Percentiles rank a stretch among this genome's conserved stretches.
Evolutionary conservation across 495 filamentous ascomycete genomes (phyloP).

Genomic region (Platismatia glauca): DNA sequence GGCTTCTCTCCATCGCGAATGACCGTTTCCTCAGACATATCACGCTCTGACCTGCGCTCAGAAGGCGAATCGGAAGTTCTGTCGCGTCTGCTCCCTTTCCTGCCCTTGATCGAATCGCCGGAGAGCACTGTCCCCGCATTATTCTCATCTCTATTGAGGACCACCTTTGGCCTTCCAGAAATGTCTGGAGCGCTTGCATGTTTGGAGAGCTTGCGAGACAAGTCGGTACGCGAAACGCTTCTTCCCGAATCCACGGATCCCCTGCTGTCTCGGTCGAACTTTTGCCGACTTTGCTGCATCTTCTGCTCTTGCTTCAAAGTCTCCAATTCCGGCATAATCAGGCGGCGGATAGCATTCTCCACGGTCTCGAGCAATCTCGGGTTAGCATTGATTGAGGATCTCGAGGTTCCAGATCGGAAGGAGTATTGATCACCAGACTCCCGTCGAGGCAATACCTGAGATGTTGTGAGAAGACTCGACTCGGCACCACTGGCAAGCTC

Average conservation of each 20-base stretch:
- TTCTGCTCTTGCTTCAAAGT: conserved; percentile 85
- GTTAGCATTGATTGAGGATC: conserved; percentile 78
- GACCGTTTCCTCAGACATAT: conserved; percentile 39
- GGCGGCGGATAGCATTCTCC: conserved; percentile 85
- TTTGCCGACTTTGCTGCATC: conserved; percentile 48
- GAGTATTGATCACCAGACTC: conserved; percentile 69
- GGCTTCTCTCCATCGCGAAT: conserved; percentile 47
- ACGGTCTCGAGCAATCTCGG: conserved; percentile 91
- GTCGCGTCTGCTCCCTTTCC: conserved; percentile 39
- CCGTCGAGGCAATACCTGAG: conserved; percentile 59
- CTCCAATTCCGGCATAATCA: conserved; percentile 87
- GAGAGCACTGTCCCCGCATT: conserved; percentile 51
- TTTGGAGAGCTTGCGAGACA: conserved; percentile 53
- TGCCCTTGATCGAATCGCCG: conserved; percentile 44
- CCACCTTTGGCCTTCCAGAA: conserved; percentile 51
- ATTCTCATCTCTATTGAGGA: conserved; percentile 51
- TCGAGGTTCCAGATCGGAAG: conserved; percentile 64
- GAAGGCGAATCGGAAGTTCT: conserved; percentile 37
- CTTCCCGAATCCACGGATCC: conserved; percentile 54
- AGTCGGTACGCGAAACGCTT: conserved; percentile 51
- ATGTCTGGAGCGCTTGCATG: conserved; percentile 63
- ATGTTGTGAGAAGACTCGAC: conserved; percentile 62
- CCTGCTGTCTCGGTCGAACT: conserved; percentile 52
- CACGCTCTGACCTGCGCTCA: conserved; percentile 35
- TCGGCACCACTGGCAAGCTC: conserved; percentile 56